Percentiles rank a stretch among this genome's conserved stretches.
Evolutionary conservation across 2,329 filamentous ascomycete genomes (phyloP).

Genomic region (Pyrenophora tritici-repentis): DNA sequence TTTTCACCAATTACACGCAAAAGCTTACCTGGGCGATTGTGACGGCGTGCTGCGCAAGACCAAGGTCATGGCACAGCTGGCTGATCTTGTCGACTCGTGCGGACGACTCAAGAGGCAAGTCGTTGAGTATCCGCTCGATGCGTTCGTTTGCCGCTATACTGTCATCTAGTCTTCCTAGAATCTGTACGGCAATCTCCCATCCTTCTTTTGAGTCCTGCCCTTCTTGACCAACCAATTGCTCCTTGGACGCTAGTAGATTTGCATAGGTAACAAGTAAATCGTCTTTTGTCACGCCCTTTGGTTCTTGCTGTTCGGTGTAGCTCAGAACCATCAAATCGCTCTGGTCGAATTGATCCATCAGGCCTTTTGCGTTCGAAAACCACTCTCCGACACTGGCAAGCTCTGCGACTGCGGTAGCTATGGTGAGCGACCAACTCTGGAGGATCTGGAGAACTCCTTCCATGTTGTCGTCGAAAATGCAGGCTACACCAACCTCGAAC

Average conservation of each 20-base stretch:
- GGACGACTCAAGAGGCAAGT: constrained; percentile 72
- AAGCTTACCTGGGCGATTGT: constrained; percentile 77
- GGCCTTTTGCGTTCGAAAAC: constrained; percentile 62
- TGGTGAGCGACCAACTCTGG: constrained; percentile 77
- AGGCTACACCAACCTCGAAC: constrained; percentile 81
- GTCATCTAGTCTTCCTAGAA: constrained; percentile 81
- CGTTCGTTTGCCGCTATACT: constrained; percentile 71
- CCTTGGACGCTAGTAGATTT: constrained; percentile 60
- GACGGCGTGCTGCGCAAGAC: constrained; percentile 77
- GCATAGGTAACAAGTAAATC: constrained; percentile 79
- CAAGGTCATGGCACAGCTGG: constrained; percentile 74
- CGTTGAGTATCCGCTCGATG: constrained; percentile 73
- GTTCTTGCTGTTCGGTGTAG: constrained; percentile 48
- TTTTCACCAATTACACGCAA: background rate
- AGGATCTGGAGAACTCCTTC: constrained; percentile 77
- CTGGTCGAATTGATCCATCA: constrained; percentile 73
- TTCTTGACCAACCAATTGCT: constrained; percentile 46
- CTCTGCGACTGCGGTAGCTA: constrained; percentile 80
- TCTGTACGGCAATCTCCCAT: constrained; percentile 86
- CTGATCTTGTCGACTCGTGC: constrained; percentile 81
- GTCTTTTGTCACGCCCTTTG: constrained; percentile 68
- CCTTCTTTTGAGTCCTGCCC: constrained; percentile 60
- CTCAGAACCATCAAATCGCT: constrained; percentile 86
- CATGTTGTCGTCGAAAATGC: constrained; percentile 79
- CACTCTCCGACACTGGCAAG: constrained; percentile 82